Evolutionary conservation across 2,329 filamentous ascomycete species (phyloP), one percentile per base, ranked within the genome.

Genomic region (Fusarium globosum): DNA sequence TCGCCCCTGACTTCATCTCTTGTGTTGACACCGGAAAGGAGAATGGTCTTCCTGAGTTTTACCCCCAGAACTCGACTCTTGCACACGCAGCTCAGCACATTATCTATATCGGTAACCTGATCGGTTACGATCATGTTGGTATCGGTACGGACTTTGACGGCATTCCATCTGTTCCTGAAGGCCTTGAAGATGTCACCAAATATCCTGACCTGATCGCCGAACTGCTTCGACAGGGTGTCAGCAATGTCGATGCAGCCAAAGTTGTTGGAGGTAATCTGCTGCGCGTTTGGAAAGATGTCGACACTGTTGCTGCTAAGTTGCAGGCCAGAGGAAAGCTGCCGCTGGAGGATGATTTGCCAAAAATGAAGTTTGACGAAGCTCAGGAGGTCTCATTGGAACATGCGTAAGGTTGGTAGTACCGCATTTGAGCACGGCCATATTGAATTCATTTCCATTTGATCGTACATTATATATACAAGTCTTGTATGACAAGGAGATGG

Each of bases 131-230:
- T 45, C 89, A 97, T 80, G 94, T 98, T 21, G 96, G 95, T 1
- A 82, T 98, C 23, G 96, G 96, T 0, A 95, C 93, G 59, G 96
- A 98, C 81, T 98, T 95, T 80, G 95, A 98, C 80, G 96, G 90
- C 14, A 95, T 95, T 64, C 79, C 81, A 3, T 81, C 76, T 2
- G 91, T 91, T 9, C 94, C 95, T 0, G 80, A 85, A 61, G 96
- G 95, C 0, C 82, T 98, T 53, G 94, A 96, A 42, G 95, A 97
- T 80, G 94, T 97, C 12, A 91, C 91, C 55, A 94, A 94, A 79
- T 97, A 92, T 77, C 95, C 95, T 0, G 89, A 92, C 64, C 83
- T 98, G 49, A 88, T 98, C 14, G 90, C 89, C 7, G 93, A 94
- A 81, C 82, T 98, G 66, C 83, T 97, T 73, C 86, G 86, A 55